Conservation (phyloP, 2,329 filamentous ascomycete genomes). For the Phyllosticta paracitricarpa region DNA sequence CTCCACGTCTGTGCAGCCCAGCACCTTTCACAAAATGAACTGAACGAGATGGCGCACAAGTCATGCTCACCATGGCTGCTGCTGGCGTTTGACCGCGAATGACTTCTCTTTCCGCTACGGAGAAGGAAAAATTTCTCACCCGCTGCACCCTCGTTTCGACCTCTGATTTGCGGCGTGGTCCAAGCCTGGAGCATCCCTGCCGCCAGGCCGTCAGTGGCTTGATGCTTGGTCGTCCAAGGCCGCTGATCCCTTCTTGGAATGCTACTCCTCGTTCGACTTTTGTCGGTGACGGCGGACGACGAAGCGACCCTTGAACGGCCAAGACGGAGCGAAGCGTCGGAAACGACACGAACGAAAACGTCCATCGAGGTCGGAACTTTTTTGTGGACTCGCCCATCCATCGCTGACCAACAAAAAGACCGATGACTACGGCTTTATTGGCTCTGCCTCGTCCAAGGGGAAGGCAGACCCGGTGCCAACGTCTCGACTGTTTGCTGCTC, state of each 20-base stretch:
- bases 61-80: too few relatives aligned
- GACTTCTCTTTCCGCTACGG: background rate
- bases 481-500: background rate
- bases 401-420: background rate
- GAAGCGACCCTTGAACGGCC: background rate
- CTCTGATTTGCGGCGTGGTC: background rate
- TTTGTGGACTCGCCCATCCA: background rate
- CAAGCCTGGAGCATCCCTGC: background rate
- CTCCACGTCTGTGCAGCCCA: background rate
- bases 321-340: background rate
- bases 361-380: background rate
- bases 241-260: constrained; percentile 4
- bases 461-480: background rate
- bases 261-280: background rate
- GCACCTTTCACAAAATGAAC: background rate
- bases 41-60: background rate
- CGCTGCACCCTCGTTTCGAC: background rate
- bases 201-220: constrained; percentile 7
- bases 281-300: constrained; percentile 2
- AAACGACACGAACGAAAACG: background rate
- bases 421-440: background rate
- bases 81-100: too few relatives aligned
- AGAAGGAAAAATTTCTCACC: background rate
- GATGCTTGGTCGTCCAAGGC: background rate
- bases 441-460: background rate